Evolutionary conservation across 176 grass and related monocot genomes (phyloP).

Genomic region (Ensete ventricosum): DNA sequence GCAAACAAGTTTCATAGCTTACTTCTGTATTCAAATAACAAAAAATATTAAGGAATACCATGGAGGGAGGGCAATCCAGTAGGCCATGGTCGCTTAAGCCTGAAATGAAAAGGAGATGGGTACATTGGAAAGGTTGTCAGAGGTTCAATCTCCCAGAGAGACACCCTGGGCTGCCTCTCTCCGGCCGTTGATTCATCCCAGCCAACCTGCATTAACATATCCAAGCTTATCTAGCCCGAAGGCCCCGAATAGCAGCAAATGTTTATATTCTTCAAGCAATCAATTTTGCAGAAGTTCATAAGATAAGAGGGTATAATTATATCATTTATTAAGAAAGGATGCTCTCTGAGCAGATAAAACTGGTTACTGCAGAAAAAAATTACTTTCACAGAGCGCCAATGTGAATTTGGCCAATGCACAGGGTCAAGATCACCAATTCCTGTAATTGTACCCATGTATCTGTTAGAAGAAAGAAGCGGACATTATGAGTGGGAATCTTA

Average conservation of each 20-base stretch:
- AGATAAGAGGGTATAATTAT: no score
- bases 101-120: conserved; percentile 80
- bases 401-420: conserved; percentile 88
- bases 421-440: conserved; percentile 86
- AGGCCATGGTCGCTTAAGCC: conserved; percentile 95
- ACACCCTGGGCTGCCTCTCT: conserved; percentile 92
- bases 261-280: no score
- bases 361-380: neutral
- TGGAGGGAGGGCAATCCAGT: conserved; percentile 76
- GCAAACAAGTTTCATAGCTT: neutral
- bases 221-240: neutral
- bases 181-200: conserved; percentile 98
- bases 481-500: neutral
- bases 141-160: conserved; percentile 97
- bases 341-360: neutral
- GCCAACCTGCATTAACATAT: conserved; percentile 60
- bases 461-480: conserved; percentile 24
- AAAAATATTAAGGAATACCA: conserved; percentile 24
- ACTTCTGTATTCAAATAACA: neutral
- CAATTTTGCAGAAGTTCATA: no score
- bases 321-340: neutral
- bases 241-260: no score
- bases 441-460: conserved; percentile 99
- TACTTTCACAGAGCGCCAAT: conserved; percentile 99
- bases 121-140: conserved; percentile 99